Conservation (phyloP, 1,284 basidiomycete species). For the Puccinia novopanici region DNA sequence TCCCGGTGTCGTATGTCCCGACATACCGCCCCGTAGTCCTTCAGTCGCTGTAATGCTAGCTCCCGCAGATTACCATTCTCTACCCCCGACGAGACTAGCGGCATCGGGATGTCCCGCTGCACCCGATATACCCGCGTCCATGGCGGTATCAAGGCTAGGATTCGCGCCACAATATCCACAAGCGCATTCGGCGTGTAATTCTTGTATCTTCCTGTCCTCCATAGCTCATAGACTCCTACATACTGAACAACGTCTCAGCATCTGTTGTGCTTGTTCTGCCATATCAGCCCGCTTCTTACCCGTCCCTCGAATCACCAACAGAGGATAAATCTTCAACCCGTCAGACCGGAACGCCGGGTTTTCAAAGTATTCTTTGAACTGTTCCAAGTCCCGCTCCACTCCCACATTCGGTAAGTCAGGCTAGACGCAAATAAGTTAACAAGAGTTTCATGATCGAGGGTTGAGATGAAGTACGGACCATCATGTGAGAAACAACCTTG, state of each 20-base stretch:
- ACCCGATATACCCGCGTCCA: conserved; percentile 99
- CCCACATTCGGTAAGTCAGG: conserved; percentile 86
- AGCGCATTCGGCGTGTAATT: conserved; percentile 98
- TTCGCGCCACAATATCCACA: conserved; percentile 93
- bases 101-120: conserved; percentile 94
- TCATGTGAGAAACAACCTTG: conserved; percentile 99
- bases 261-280: not conserved
- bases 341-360: conserved; percentile 97
- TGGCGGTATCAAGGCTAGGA: conserved; percentile 93
- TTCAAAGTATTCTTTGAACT: conserved; percentile 98
- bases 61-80: conserved; percentile 98
- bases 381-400: conserved; percentile 93
- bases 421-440: conserved; percentile 52
- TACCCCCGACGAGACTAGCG: conserved; percentile 91
- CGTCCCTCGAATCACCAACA: conserved; percentile 94
- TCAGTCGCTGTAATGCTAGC: conserved; percentile 93
- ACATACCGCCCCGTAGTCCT: conserved; percentile 97
- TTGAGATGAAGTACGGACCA: conserved; percentile 62
- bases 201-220: conserved; percentile 94
- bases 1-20: conserved; percentile 96
- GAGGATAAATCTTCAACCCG: conserved; percentile 97
- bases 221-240: conserved; percentile 73
- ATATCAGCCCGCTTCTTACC: conserved; percentile 65
- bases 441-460: not conserved
- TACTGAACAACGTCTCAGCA: not conserved